These are phyloP conservation scores for Osmanthus fragrans DNA, from an alignment of 257 asterid genomes.

Conservation along the genomic window DNA sequence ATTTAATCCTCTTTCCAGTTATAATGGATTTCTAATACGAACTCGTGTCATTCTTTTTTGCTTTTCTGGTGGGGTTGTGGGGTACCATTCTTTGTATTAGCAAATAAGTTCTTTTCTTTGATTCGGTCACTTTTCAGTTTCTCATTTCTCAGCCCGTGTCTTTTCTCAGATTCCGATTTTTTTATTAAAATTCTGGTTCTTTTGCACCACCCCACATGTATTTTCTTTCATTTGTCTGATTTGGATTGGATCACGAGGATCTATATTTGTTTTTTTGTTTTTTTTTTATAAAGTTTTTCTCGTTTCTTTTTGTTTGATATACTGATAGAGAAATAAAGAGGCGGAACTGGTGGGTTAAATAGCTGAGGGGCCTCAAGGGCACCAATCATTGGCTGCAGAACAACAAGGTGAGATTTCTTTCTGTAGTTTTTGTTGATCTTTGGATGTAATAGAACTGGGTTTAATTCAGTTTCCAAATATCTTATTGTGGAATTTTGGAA, in stretches of 20 bases:
- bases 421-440: slow-evolving; percentile 5
- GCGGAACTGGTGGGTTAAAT: slow-evolving; percentile 25
- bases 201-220: slow-evolving; percentile 50
- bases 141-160: not conserved
- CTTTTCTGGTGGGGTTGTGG: slow-evolving; percentile 43
- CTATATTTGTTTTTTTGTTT: slow-evolving; percentile 26
- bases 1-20: not conserved
- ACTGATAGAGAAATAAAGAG: slow-evolving; percentile 7
- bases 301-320: not conserved
- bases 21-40: not conserved
- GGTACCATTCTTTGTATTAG: slow-evolving; percentile 25
- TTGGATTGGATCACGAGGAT: slow-evolving; percentile 66
- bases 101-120: not conserved
- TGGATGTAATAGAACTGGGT: slow-evolving; percentile 17
- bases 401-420: slow-evolving; percentile 31
- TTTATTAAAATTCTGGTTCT: slow-evolving; percentile 13
- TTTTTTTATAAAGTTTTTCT: not conserved
- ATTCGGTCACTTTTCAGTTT: slow-evolving; percentile 33
- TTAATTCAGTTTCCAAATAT: not conserved
- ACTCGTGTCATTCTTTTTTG: slow-evolving; percentile 20
- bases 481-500: slow-evolving; percentile 9
- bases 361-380: slow-evolving; percentile 14
- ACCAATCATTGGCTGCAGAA: slow-evolving; percentile 11
- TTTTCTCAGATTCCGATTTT: slow-evolving; percentile 12
- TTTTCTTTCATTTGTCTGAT: slow-evolving; percentile 56